A percentile compares a stretch with the other conserved stretches of the same genome.
Conservation (phyloP, 306 rosid species). For the Trifolium dubium region DNA sequence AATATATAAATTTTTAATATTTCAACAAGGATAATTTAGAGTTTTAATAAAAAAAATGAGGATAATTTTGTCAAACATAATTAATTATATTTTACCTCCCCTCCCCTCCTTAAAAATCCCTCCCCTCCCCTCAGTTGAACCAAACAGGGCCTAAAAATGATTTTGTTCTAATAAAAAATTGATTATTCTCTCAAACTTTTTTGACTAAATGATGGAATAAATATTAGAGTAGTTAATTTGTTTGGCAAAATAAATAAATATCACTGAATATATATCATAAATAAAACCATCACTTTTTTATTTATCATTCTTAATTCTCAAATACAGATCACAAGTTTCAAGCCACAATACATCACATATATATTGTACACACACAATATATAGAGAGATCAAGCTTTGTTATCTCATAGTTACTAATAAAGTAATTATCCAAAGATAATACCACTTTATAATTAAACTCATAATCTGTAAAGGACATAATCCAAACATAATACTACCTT, state of each 20-base stretch:
- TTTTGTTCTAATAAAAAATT: no score
- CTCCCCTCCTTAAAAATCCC: no score
- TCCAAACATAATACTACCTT: not conserved
- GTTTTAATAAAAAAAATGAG: no score
- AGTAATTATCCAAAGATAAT: not conserved
- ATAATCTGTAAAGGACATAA: not conserved
- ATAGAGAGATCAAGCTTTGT: not conserved
- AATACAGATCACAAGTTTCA: not conserved
- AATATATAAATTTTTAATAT: no score
- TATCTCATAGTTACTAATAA: not conserved
- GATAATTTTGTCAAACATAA: no score
- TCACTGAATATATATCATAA: not conserved
- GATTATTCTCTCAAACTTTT: no score
- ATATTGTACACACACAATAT: not conserved
- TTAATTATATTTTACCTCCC: no score
- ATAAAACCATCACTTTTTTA: constrained; percentile 4
- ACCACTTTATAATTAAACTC: not conserved
- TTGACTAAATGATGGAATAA: no score
- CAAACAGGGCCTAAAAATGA: no score
- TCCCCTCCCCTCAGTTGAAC: no score
- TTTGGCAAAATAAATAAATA: not conserved
- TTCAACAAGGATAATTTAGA: no score
- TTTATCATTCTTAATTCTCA: constrained; percentile 1
- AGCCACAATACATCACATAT: not conserved
- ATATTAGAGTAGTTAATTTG: constrained; percentile 10